Conservation (phyloP, 108 stramenopile species). For the Skeletonema grethae region DNA sequence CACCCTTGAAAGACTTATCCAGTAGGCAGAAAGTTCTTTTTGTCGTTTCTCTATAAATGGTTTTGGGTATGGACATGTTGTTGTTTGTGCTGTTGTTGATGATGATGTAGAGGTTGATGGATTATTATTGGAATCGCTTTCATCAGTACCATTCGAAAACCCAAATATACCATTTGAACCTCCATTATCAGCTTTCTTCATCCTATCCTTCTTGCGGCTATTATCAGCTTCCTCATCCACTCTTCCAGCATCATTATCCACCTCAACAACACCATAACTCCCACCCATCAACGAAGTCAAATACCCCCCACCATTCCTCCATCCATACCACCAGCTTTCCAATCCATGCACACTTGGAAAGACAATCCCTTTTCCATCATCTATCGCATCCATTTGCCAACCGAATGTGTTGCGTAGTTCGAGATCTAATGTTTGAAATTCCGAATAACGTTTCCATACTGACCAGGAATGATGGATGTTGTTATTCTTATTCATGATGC, state of each 20-base stretch:
- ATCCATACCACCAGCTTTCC: slow-evolving; percentile 37
- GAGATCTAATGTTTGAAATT: slow-evolving; percentile 21
- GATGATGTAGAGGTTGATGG: not conserved
- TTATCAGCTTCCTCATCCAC: too few relatives aligned
- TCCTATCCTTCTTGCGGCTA: not conserved
- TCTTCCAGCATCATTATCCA: not conserved
- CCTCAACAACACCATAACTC: not conserved
- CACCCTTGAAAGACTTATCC: slow-evolving; percentile 30
- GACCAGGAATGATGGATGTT: slow-evolving; percentile 19
- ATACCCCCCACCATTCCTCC: slow-evolving; percentile 5
- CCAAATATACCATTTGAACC: not conserved
- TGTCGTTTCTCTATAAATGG: slow-evolving; percentile 39
- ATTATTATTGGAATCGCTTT: not conserved
- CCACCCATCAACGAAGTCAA: slow-evolving; percentile 9
- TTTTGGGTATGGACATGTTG: slow-evolving; percentile 19
- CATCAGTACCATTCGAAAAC: not conserved
- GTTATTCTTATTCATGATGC: not conserved
- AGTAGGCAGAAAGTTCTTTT: slow-evolving; percentile 35
- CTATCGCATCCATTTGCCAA: slow-evolving; percentile 45
- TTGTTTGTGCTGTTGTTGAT: not conserved
- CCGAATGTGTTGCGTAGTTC: slow-evolving; percentile 27
- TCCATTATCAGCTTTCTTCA: not conserved
- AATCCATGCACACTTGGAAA: slow-evolving; percentile 33
- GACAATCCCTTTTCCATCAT: slow-evolving; percentile 28
- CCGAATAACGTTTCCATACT: slow-evolving; percentile 48